These are phyloP conservation scores for Tieghemostelium lacteum DNA, from an alignment of 78 protist genomes.

Conservation along the genomic window DNA sequence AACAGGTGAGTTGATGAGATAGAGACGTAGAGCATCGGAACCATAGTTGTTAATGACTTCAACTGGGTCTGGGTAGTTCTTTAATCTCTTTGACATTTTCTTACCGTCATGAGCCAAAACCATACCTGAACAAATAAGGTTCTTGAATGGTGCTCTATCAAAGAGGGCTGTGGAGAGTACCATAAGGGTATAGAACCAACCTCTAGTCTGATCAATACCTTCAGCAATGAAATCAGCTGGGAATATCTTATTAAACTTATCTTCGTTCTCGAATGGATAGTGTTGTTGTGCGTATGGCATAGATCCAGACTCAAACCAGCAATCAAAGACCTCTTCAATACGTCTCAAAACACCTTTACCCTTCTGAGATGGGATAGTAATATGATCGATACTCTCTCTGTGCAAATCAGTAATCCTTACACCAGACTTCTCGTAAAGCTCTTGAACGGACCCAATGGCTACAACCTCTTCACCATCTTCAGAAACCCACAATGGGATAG, in stretches of 20 bases:
- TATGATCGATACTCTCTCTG: slow-evolving; percentile 93
- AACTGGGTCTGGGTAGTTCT: slow-evolving; percentile 98
- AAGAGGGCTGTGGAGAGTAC: slow-evolving; percentile 98
- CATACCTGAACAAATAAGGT: slow-evolving; percentile 99
- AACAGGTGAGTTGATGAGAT: slow-evolving; percentile 98
- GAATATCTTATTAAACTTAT: slow-evolving; percentile 94
- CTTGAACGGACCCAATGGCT: slow-evolving; percentile 92
- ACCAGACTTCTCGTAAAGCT: slow-evolving; percentile 94
- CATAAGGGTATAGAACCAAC: slow-evolving; percentile 99
- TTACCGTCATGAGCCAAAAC: slow-evolving; percentile 96
- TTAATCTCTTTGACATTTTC: slow-evolving; percentile 98
- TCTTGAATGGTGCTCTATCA: slow-evolving; percentile 97
- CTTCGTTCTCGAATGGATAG: slow-evolving; percentile 99
- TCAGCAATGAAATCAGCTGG: slow-evolving; percentile 99
- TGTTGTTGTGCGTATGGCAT: slow-evolving; percentile 99
- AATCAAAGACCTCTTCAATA: slow-evolving; percentile 98
- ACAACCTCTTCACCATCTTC: slow-evolving; percentile 96
- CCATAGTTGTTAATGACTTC: slow-evolving; percentile 94
- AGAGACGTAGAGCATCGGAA: slow-evolving; percentile 99
- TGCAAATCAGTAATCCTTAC: slow-evolving; percentile 83
- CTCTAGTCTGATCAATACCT: slow-evolving; percentile 97
- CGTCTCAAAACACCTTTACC: slow-evolving; percentile 91
- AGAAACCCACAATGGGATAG: slow-evolving; percentile 98
- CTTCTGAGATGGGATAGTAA: slow-evolving; percentile 94
- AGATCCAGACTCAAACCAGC: slow-evolving; percentile 99